Conservation (phyloP, 2,329 filamentous ascomycete species). For the Xylariaceae sp. region DNA sequence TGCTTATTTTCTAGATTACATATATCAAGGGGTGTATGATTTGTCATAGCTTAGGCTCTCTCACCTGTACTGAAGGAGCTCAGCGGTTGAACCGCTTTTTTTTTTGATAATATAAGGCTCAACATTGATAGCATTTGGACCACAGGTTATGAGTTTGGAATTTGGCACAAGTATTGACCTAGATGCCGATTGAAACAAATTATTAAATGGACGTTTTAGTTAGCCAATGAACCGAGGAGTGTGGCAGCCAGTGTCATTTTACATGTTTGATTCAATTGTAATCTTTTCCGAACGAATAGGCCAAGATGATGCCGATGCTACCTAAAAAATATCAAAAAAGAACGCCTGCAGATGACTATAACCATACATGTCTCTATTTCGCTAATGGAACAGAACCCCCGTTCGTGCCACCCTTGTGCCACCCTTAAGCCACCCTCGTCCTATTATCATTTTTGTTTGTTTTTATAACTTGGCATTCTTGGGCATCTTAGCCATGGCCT, state of each 20-base stretch:
- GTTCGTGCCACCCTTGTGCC: too few relatives aligned
- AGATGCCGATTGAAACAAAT: slow-evolving; percentile 3
- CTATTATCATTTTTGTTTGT: background rate
- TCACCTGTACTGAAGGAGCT: too few relatives aligned
- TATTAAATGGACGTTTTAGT: slow-evolving; percentile 9
- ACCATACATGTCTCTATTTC: slow-evolving; percentile 3
- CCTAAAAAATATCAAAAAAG: slow-evolving; percentile 5
- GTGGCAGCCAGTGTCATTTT: background rate
- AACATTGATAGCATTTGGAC: slow-evolving; percentile 15
- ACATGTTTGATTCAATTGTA: slow-evolving; percentile 7
- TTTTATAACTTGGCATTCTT: slow-evolving; percentile 67
- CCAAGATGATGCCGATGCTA: slow-evolving; percentile 4
- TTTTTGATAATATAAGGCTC: slow-evolving; percentile 3
- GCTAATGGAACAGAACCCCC: too few relatives aligned
- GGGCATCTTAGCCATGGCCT: slow-evolving; percentile 79
- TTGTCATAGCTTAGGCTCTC: too few relatives aligned
- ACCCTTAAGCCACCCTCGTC: too few relatives aligned
- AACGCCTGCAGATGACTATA: slow-evolving; percentile 1
- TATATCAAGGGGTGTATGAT: too few relatives aligned
- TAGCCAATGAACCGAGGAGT: too few relatives aligned
- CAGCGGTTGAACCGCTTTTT: too few relatives aligned
- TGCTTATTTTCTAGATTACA: too few relatives aligned
- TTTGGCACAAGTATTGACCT: background rate
- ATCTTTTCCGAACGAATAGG: slow-evolving; percentile 6
- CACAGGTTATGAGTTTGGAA: too few relatives aligned